These are phyloP conservation scores for Batkoa obscura DNA, from an alignment of 371 early-diverging fungal genomes.

Conservation along the genomic window DNA sequence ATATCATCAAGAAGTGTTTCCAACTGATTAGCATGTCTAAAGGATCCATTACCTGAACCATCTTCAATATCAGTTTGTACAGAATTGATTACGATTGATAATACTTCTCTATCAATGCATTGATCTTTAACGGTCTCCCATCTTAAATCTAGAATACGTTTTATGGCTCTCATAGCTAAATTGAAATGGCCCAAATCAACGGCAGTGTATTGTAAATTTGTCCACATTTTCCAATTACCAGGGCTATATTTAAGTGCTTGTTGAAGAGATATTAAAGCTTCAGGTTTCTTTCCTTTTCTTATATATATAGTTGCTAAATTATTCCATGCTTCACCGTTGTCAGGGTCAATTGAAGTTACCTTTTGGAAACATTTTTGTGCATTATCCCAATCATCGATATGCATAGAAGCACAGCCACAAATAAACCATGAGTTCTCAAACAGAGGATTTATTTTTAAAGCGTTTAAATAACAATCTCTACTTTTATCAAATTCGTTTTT, in stretches of 20 bases:
- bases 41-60: conserved; percentile 23
- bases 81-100: conserved; percentile 45
- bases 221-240: conserved; percentile 83
- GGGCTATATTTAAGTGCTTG: conserved; percentile 62
- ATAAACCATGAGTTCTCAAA: conserved; percentile 92
- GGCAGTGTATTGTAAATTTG: conserved; percentile 63
- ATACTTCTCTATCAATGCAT: conserved; percentile 55
- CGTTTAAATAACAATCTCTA: conserved; percentile 40
- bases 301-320: conserved; percentile 77
- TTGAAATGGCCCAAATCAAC: conserved; percentile 58
- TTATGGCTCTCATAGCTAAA: conserved; percentile 74
- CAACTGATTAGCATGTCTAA: conserved; percentile 18
- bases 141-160: conserved; percentile 53
- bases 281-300: conserved; percentile 34
- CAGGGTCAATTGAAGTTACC: conserved; percentile 47
- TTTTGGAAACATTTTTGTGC: conserved; percentile 60
- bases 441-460: conserved; percentile 80
- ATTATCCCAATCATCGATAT: conserved; percentile 49
- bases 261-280: conserved; percentile 63
- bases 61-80: conserved; percentile 44
- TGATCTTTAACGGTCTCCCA: conserved; percentile 38
- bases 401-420: conserved; percentile 85
- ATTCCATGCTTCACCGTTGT: conserved; percentile 91
- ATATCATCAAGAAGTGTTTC: conserved; percentile 42
- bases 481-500: conserved; percentile 24